phyloP scores from a whole-genome alignment of 139 green algal species.

The Micromonas commoda region DNA sequence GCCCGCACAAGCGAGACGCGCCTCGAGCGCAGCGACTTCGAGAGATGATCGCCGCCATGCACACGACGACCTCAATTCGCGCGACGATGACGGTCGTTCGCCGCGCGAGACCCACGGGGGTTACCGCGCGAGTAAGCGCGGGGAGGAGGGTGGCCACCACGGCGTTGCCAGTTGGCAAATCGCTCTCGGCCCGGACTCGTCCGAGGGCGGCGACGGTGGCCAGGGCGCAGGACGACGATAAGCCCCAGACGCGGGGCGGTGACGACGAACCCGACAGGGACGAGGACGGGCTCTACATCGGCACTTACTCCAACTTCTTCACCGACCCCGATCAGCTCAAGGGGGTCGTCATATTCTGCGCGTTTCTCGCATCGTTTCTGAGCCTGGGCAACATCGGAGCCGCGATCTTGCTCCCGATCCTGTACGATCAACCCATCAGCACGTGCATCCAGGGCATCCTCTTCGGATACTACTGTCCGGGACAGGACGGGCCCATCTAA shows the following conservation, averaged over 20 bases:
- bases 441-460: not conserved
- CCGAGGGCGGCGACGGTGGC: not conserved
- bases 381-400: slow-evolving; percentile 10
- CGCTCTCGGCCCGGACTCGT: not conserved
- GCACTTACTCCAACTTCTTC: slow-evolving; percentile 27
- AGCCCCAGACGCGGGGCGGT: not conserved
- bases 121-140: too few relatives aligned
- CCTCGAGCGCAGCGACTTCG: too few relatives aligned
- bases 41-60: too few relatives aligned
- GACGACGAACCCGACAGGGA: not conserved
- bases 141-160: too few relatives aligned
- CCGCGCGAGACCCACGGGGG: too few relatives aligned
- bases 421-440: not conserved
- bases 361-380: slow-evolving; percentile 21
- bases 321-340: slow-evolving; percentile 29
- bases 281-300: slow-evolving; percentile 26
- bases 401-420: slow-evolving; percentile 5
- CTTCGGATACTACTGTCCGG: slow-evolving; percentile 16
- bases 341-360: slow-evolving; percentile 20
- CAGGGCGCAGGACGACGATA: too few relatives aligned
- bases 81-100: too few relatives aligned
- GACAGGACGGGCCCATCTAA: too few relatives aligned
- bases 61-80: too few relatives aligned
- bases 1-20: too few relatives aligned
- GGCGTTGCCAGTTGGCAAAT: too few relatives aligned